Evolutionary conservation across 768 basidiomycete genomes (phyloP), one percentile per base, ranked within the genome.

Genomic region (Coprinellus micaceus): DNA sequence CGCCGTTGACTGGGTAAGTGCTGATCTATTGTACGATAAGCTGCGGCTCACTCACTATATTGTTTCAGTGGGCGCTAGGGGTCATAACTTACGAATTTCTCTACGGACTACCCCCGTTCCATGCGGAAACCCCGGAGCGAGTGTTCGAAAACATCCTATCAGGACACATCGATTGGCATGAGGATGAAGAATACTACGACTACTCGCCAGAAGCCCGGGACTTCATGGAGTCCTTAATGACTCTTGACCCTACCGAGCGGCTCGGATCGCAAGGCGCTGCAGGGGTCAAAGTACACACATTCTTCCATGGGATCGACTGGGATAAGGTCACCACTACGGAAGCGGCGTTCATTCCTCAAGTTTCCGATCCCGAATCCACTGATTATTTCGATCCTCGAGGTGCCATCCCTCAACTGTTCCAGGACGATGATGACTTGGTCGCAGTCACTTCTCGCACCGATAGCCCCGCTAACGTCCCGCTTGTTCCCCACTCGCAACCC

Each of bases 351-450:
- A 93, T 98, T 51, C 97, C 97, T 46, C 89, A 94, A 66, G 85
- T 97, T 30, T 83, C 89, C 13, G 95, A 98, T 71, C 94, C 95
- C 3, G 95, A 98, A 73, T 96, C 94, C 21, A 99, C 97, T n/a
- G 97, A 99, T 69, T 99, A 99, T 74, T 99, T 99, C 65, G 97
- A 99, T 73, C 84, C 94, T 58, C 86, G 97, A 43, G 97, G 97
- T 3, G 96, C 96, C 15, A 84, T 91, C 43, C 84, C 88, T 28
- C 91, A 94, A 66, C 74, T 91, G 33, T 97, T 98, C 80, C 88
- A 93, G 46, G 96, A 98, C 57, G 92, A 95, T 46, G 56, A 57
- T 9, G 92, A 94, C 49, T 77, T 78, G 41, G 66, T 83, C 60
- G 72, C 82, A 52, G 68, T 85, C 51, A 73, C 84, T n/a, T 77